These are phyloP conservation scores for Lactifluus rugatus DNA, from an alignment of 768 basidiomycete species.

Conservation along the genomic window DNA sequence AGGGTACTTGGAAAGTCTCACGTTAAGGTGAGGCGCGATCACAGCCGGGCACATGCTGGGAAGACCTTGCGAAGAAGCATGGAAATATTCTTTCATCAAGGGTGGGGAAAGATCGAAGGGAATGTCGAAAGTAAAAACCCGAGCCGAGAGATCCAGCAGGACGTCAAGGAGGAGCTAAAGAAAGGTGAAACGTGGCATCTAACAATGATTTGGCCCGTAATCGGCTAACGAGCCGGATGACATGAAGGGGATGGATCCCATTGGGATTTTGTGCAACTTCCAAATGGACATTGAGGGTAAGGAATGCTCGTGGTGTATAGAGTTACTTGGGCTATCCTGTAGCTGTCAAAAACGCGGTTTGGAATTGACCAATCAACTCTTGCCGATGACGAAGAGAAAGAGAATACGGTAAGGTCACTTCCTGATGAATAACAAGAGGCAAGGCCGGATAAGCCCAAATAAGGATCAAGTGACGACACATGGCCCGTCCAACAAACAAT, in stretches of 20 bases:
- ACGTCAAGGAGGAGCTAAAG: not conserved
- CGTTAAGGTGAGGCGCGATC: not conserved
- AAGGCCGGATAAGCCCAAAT: not conserved
- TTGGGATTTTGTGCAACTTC: not conserved
- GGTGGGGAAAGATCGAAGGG: not conserved
- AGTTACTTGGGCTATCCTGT: too few relatives aligned
- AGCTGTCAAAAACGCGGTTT: too few relatives aligned
- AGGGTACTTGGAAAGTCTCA: not conserved
- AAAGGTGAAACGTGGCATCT: not conserved
- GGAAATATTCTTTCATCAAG: not conserved
- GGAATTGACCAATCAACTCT: too few relatives aligned
- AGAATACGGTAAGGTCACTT: too few relatives aligned
- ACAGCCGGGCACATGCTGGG: not conserved
- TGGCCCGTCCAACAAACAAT: not conserved
- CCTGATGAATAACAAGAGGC: too few relatives aligned
- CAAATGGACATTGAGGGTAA: too few relatives aligned
- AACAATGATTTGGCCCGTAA: too few relatives aligned
- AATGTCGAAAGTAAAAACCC: not conserved
- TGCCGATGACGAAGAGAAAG: too few relatives aligned
- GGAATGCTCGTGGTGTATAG: too few relatives aligned
- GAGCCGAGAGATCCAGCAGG: not conserved
- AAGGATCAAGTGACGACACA: not conserved
- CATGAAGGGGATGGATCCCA: not conserved
- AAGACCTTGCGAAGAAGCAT: not conserved
- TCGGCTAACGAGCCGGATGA: not conserved